Evolutionary conservation across 202 grass and related monocot genomes (phyloP), one percentile per base, ranked within the genome.

Genomic region (Alloteropsis angusta): DNA sequence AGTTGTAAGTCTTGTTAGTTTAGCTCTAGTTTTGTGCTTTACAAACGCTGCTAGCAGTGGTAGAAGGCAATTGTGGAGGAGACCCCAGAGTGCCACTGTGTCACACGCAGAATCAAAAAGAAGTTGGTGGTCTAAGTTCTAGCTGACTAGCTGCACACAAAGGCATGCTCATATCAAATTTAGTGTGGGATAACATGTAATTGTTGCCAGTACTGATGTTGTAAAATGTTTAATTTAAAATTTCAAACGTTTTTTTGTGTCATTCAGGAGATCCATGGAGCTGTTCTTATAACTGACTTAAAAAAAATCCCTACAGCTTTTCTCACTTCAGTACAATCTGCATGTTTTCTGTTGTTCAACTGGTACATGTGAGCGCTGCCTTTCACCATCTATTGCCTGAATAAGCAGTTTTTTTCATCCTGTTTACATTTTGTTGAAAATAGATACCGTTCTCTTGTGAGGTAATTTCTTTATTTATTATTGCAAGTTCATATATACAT

Each of bases 51-150:
- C 35, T 49, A 68, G 75, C 52, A 83, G 82, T 66, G 81, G 39
- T 79, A 81, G 49, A 60, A 75, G 79, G 60, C 74, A 58, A 79
- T 46, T 78, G 16, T 64, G 45, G 47, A 69, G 61, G 77, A 46
- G 83, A 60, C 76, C 85, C 49, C 72, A 61, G 55, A 89, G 59
- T 72, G 55, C 38, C 10, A 50, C 73, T 74, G 74, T 7, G 9
- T 9, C 78, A 76, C 72, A 71, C 55, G 85, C 53, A 60, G 82
- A 71, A 45, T 87, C 83, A 80, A 85, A 80, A 84, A 94, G 71
- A 76, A 90, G 85, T 85, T 95, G 89, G 92, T 94, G 95, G 91
- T 87, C 83, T 77, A 85, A 92, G 72, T 98, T 98, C 61, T 98
- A 88, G 28, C 28, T 30, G 28, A 30, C 28, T 30, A 30, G 28